phyloP scores from a whole-genome alignment of 2,329 filamentous ascomycete species.

The Coniochaeta sp. region DNA sequence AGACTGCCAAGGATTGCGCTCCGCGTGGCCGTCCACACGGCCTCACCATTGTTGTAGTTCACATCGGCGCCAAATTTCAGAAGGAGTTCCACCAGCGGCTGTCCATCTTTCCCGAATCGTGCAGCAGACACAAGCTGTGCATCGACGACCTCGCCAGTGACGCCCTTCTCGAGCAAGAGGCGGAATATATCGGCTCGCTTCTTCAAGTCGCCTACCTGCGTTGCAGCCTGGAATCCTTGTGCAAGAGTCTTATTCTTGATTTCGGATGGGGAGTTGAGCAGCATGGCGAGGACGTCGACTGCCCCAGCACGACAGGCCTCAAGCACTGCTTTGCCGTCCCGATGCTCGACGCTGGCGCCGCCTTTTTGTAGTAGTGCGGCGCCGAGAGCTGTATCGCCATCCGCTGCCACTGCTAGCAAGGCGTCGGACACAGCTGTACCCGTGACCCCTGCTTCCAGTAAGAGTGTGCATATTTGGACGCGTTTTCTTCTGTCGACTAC shows the following conservation, averaged over 20 bases:
- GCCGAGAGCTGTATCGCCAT: conserved; percentile 44
- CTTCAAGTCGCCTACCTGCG: conserved; percentile 40
- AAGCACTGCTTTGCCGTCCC: conserved; percentile 44
- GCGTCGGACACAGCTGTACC: conserved; percentile 38
- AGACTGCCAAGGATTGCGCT: conserved; percentile 42
- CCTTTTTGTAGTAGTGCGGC: conserved; percentile 38
- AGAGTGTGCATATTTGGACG: conserved; percentile 32
- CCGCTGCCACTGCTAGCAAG: conserved; percentile 40
- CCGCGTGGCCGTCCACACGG: conserved; percentile 44
- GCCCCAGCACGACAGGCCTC: conserved; percentile 46
- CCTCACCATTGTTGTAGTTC: conserved; percentile 46
- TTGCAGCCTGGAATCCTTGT: conserved; percentile 47
- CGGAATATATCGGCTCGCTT: conserved; percentile 42
- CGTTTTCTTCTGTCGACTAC: conserved; percentile 30
- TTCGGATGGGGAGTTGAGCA: conserved; percentile 32
- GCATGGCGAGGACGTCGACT: conserved; percentile 38
- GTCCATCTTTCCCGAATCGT: conserved; percentile 40
- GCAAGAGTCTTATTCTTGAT: conserved; percentile 34
- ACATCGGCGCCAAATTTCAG: conserved; percentile 45
- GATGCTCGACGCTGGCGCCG: conserved; percentile 42
- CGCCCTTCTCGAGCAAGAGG: conserved; percentile 38
- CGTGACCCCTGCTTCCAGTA: conserved; percentile 38
- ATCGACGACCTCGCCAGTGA: conserved; percentile 42
- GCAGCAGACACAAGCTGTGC: conserved; percentile 45
- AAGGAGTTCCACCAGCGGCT: conserved; percentile 40